Evolutionary conservation across 2,329 filamentous ascomycete genomes (phyloP), one percentile per base, ranked within the genome.

Genomic region (Fusarium liriodendri): DNA sequence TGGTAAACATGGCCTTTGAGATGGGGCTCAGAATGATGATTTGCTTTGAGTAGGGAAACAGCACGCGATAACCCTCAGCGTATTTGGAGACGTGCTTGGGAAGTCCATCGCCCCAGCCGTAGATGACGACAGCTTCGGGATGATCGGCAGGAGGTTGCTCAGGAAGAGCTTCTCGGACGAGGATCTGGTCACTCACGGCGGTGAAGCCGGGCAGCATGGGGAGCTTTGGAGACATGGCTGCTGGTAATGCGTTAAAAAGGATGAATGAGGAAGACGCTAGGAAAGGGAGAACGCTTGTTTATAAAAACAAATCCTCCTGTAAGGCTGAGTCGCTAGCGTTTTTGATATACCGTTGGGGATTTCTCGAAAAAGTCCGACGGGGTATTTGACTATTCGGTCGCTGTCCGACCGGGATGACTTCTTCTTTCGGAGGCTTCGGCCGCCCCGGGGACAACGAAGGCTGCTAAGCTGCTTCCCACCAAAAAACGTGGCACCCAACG

Each of bases 1-100:
- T 80, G 13, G 85, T 83, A 55, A 84, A 85, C 58, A 87, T 81
- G 29, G 85, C 86, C 35, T 84, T 84, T 5, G 85, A 78, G 62
- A 88, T 89, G 33, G 85, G 83, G 4, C 86, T 87, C 29, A 89
- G 83, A 14, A 89, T 81, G 38, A 89, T 83, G 33, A 90, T 80
- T 65, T 89, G 86, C 42, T 83, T 83, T 6, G 89, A 83, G 27
- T 80, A 74, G 0, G 89, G 89, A 74, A 84, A 91, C 1, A 90
- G 84, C 14, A 79, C 75, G 45, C 83, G 84, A 79, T 88, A 90
- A 32, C 86, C 87, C 14, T 86, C 83, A 16, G 85, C 82, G 74
- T 90, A 91, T 77, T 91, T 91, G 66, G 83, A 81, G 32, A 90
- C 83, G 76, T 91, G 85, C 70, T 87, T 88, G 3, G 88, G 85